Conservation (phyloP, 2,329 filamentous ascomycete species). For the Nothomitra cinnamomea region DNA sequence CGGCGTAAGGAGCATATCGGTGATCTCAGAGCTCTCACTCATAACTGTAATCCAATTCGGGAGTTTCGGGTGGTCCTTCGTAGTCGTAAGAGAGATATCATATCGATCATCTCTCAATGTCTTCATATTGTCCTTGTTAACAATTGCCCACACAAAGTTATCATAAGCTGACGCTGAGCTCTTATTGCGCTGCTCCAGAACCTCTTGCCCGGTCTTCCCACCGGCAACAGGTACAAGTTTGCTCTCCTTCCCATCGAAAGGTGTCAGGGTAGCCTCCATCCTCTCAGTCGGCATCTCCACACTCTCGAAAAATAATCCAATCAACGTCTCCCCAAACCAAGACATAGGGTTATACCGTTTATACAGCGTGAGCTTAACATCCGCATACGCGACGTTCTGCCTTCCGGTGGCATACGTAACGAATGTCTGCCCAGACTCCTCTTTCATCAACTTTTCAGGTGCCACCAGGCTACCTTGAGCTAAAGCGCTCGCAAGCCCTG, state of each 20-base stretch:
- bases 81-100: slow-evolving; percentile 80
- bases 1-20: slow-evolving; percentile 69
- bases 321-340: slow-evolving; percentile 45
- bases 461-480: slow-evolving; percentile 23
- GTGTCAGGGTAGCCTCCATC: slow-evolving; percentile 62
- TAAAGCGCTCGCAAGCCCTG: slow-evolving; percentile 23
- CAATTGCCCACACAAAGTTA: slow-evolving; percentile 84
- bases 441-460: slow-evolving; percentile 52
- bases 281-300: slow-evolving; percentile 52
- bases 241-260: slow-evolving; percentile 83
- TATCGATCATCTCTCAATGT: slow-evolving; percentile 80
- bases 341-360: slow-evolving; percentile 75
- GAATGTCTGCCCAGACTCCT: slow-evolving; percentile 79
- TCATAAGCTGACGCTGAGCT: slow-evolving; percentile 51
- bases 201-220: slow-evolving; percentile 40
- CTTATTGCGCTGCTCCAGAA: slow-evolving; percentile 43
- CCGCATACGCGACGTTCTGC: slow-evolving; percentile 81
- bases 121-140: slow-evolving; percentile 92
- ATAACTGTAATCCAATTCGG: slow-evolving; percentile 84
- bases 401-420: slow-evolving; percentile 77
- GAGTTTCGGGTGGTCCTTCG: slow-evolving; percentile 83
- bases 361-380: slow-evolving; percentile 63
- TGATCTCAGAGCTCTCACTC: slow-evolving; percentile 93
- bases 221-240: slow-evolving; percentile 49
- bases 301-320: slow-evolving; percentile 68